Conservation (phyloP, 352 stramenopile species). For the Pythium monospermum region DNA sequence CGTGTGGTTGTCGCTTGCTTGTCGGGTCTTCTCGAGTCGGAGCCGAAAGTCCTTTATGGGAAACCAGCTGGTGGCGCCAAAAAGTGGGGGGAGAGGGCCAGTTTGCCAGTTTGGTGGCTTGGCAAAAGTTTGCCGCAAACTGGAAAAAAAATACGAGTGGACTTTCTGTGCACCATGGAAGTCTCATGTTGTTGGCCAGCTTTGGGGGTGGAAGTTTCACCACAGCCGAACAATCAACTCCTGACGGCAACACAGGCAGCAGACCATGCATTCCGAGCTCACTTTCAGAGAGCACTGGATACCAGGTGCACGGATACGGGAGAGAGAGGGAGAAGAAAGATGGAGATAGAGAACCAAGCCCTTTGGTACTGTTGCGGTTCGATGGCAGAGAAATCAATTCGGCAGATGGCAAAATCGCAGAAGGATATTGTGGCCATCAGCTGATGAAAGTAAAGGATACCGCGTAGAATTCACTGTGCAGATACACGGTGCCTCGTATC, state of each 20-base stretch:
- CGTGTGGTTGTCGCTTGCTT: constrained; percentile 20
- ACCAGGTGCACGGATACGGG: background rate
- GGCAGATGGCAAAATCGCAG: background rate
- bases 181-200: no score
- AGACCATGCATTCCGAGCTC: background rate
- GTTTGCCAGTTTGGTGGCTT: background rate
- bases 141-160: background rate
- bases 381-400: background rate
- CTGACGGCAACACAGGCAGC: no score
- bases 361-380: background rate
- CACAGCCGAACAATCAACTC: no score
- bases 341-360: background rate
- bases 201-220: no score
- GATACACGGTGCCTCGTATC: no score
- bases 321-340: background rate
- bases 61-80: constrained; percentile 16
- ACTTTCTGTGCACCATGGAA: no score
- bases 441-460: background rate
- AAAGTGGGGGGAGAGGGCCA: constrained; percentile 7
- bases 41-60: constrained; percentile 2
- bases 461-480: no score
- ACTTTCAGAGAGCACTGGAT: background rate
- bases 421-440: background rate
- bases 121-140: background rate
- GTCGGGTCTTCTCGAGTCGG: constrained; percentile 18